These are phyloP conservation scores for Triticum urartu DNA, from an alignment of 176 grass and related monocot species.

Conservation along the genomic window DNA sequence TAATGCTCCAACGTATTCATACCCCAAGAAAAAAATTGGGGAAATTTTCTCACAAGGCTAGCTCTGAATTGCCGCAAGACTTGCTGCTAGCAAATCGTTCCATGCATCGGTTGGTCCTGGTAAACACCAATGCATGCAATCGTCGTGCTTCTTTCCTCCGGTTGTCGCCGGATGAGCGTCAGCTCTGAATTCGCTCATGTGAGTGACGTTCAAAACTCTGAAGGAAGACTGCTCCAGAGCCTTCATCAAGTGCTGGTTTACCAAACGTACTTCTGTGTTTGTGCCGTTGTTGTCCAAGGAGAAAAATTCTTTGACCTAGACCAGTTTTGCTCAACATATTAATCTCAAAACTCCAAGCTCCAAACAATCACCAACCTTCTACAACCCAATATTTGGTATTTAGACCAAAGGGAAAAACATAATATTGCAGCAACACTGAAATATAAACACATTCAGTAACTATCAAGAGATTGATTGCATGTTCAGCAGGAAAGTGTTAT, in stretches of 20 bases:
- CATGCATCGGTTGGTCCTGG: constrained; percentile 81
- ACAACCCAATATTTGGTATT: neutral
- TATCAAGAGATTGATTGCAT: neutral
- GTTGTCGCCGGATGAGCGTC: constrained; percentile 90
- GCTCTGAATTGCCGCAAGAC: constrained; percentile 27
- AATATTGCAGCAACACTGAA: neutral
- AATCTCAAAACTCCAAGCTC: constrained; percentile 3
- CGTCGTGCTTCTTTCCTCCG: constrained; percentile 81
- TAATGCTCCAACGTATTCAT: neutral
- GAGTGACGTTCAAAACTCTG: constrained; percentile 61
- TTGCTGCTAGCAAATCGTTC: constrained; percentile 70
- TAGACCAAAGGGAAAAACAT: neutral
- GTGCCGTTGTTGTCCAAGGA: constrained; percentile 67
- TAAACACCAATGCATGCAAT: constrained; percentile 99
- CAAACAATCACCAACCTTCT: neutral
- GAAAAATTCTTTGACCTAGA: constrained; percentile 75
- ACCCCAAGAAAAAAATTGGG: neutral
- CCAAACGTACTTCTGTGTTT: constrained; percentile 57
- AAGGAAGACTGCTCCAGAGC: constrained; percentile 57
- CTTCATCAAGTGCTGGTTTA: constrained; percentile 63
- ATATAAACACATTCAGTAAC: neutral
- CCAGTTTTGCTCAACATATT: constrained; percentile 1
- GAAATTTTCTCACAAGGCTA: neutral
- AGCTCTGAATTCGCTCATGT: constrained; percentile 90
- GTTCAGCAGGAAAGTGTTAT: neutral